These are phyloP conservation scores for Glycine soja DNA, from an alignment of 306 rosid genomes.

Conservation along the genomic window DNA sequence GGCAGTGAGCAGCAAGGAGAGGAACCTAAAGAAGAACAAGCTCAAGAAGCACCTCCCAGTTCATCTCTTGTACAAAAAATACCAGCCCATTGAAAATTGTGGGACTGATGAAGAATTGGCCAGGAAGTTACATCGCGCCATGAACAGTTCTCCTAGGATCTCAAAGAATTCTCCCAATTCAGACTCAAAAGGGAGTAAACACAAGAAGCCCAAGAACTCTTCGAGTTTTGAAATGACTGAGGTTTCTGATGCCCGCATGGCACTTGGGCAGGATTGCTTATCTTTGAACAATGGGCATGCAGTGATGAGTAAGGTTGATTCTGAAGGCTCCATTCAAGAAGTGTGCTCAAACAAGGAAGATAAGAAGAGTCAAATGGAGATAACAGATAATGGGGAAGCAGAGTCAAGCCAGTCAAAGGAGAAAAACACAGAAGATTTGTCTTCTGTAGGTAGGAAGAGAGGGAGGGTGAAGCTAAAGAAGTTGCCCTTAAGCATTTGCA, in stretches of 20 bases:
- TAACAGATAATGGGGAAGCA: constrained; percentile 59
- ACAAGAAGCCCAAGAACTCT: constrained; percentile 62
- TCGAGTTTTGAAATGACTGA: constrained; percentile 56
- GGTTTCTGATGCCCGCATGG: constrained; percentile 54
- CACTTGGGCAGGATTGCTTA: constrained; percentile 52
- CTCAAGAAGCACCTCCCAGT: constrained; percentile 88
- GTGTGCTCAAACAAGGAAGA: constrained; percentile 58
- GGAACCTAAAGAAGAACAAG: constrained; percentile 73
- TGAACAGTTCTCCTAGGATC: constrained; percentile 91
- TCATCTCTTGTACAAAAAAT: constrained; percentile 85
- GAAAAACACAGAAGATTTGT: constrained; percentile 57
- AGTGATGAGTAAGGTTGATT: constrained; percentile 54
- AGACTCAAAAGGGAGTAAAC: constrained; percentile 66
- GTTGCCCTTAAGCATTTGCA: constrained; percentile 75
- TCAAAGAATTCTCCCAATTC: constrained; percentile 67
- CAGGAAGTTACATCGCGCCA: constrained; percentile 78
- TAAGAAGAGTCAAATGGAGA: constrained; percentile 55
- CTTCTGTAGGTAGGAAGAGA: constrained; percentile 68
- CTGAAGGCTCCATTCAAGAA: constrained; percentile 60
- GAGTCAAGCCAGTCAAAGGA: constrained; percentile 74
- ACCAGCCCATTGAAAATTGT: constrained; percentile 80
- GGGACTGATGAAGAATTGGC: constrained; percentile 91
- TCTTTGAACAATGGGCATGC: constrained; percentile 66
- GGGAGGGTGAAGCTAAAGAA: constrained; percentile 91
- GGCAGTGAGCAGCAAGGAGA: constrained; percentile 55